These are phyloP conservation scores for Capronia epimyces DNA, from an alignment of 2,329 filamentous ascomycete species.

Conservation along the genomic window DNA sequence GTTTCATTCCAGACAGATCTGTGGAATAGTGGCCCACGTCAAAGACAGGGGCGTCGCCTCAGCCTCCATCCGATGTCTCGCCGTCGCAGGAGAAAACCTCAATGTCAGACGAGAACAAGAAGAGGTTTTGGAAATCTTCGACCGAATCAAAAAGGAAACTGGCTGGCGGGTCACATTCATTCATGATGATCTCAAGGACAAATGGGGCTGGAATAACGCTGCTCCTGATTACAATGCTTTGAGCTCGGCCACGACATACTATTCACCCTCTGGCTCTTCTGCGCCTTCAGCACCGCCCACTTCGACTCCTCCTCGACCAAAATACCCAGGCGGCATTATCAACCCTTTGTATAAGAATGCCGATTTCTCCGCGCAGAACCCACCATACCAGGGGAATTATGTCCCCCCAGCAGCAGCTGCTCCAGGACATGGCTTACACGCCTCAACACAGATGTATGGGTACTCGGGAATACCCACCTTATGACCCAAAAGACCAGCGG, in stretches of 20 bases:
- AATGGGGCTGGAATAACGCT: slow-evolving; percentile 66
- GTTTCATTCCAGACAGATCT: slow-evolving; percentile 75
- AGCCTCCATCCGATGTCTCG: slow-evolving; percentile 72
- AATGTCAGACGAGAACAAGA: slow-evolving; percentile 66
- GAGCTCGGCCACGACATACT: slow-evolving; percentile 28
- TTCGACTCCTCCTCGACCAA: slow-evolving; percentile 31
- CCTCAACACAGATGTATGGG: slow-evolving; percentile 24
- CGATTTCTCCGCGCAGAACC: slow-evolving; percentile 70
- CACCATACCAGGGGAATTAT: slow-evolving; percentile 77
- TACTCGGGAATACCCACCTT: slow-evolving; percentile 20
- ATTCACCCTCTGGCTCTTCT: slow-evolving; percentile 25
- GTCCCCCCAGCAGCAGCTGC: slow-evolving; percentile 65
- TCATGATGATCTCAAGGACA: slow-evolving; percentile 64
- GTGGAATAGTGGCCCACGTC: slow-evolving; percentile 80
- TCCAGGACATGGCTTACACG: slow-evolving; percentile 19
- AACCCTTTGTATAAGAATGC: slow-evolving; percentile 68
- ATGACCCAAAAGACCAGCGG: not conserved
- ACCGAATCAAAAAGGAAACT: slow-evolving; percentile 67
- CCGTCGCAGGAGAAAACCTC: slow-evolving; percentile 70
- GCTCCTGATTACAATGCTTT: slow-evolving; percentile 36
- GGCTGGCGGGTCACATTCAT: slow-evolving; percentile 72
- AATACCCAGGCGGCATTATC: slow-evolving; percentile 46
- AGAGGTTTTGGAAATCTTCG: slow-evolving; percentile 72
- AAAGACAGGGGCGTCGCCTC: slow-evolving; percentile 74
- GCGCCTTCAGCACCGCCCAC: slow-evolving; percentile 12